Conservation (phyloP, 1,284 basidiomycete species). For the Moesziomyces antarcticus region DNA sequence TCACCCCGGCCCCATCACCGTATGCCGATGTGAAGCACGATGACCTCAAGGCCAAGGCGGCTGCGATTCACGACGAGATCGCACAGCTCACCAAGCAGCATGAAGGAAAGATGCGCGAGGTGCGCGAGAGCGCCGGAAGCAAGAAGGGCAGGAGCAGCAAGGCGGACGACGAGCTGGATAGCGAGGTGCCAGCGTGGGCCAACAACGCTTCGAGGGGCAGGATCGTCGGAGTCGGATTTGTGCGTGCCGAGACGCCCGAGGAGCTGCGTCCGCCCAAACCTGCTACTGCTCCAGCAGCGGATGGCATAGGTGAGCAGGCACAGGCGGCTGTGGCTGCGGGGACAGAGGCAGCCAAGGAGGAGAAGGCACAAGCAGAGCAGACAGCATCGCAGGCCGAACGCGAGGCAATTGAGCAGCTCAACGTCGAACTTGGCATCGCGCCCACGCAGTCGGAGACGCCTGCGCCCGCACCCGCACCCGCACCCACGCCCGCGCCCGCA, state of each 20-base stretch:
- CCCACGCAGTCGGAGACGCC: conserved; percentile 1
- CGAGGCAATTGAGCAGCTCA: conserved; percentile 39
- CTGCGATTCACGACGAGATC: conserved; percentile 29
- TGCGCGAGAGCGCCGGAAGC: conserved; percentile 10
- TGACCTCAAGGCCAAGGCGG: conserved; percentile 38
- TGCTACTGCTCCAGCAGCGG: background rate
- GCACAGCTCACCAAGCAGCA: conserved; percentile 23
- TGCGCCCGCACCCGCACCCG: conserved; percentile 8
- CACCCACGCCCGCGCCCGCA: conserved; percentile 8
- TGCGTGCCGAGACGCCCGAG: conserved; percentile 50
- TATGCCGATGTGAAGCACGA: conserved; percentile 44
- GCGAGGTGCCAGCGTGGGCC: conserved; percentile 32
- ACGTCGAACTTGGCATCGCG: conserved; percentile 29
- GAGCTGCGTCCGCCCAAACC: conserved; percentile 33
- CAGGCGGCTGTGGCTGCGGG: background rate
- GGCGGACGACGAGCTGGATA: conserved; percentile 12
- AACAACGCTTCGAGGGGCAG: conserved; percentile 40
- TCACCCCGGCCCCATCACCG: conserved; percentile 52
- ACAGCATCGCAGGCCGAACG: conserved; percentile 17
- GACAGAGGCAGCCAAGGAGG: conserved; percentile 3
- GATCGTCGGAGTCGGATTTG: conserved; percentile 58
- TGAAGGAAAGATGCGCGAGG: conserved; percentile 15
- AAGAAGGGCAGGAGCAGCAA: conserved; percentile 2
- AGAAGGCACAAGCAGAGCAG: conserved; percentile 19
- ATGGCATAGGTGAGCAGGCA: conserved; percentile 11